Evolutionary conservation across 75 land plant species (phyloP), one percentile per base, ranked within the genome.

Genomic region (Pseudotsuga menziesii): DNA sequence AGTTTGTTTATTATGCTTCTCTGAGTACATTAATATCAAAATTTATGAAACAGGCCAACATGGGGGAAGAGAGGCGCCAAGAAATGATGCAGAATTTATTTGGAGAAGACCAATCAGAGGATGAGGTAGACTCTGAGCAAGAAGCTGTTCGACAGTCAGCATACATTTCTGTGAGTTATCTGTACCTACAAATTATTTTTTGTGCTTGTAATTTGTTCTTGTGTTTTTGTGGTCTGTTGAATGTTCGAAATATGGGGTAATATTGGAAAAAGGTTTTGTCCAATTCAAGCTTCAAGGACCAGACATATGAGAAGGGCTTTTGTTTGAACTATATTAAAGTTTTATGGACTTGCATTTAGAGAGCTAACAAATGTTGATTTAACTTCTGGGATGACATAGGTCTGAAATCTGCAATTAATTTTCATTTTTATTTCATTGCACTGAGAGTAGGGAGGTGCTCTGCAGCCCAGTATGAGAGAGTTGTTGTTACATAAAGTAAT

Each of bases 41-140:
- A 48, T 48, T 11, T 9, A 48, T 48, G 54, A 48, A 48, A 48
- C 54, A 48, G 54, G 54, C 54, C 54, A 73, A 36, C 56, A 85
- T 88, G 88, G 90, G 90, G 56, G 95, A 85, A 78, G 95, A 94
- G 83, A 89, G 91, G 83, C 79, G 98, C 74, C 92, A 96, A 78
- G 88, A 96, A 90, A 92, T 96, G 94, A 96, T 96, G 99, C 98
- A 94, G 81, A 91, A 97, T 58, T 86, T 96, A 48, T 96, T 96
- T 84, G 99, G 99, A 12, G 94, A 92, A 57, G 89, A 88, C 23
- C 87, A 89, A 17, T 90, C 89, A 60, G 98, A 92, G 12, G 98
- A 95, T 74, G 94, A 90, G 39, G 83, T 87, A 60, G 91, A 90
- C 62, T 94, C 97, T 25, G 97, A 93, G 52, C 95, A 94, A 76